phyloP scores from a whole-genome alignment of 768 basidiomycete species.

The Paxillus rubicundulus region DNA sequence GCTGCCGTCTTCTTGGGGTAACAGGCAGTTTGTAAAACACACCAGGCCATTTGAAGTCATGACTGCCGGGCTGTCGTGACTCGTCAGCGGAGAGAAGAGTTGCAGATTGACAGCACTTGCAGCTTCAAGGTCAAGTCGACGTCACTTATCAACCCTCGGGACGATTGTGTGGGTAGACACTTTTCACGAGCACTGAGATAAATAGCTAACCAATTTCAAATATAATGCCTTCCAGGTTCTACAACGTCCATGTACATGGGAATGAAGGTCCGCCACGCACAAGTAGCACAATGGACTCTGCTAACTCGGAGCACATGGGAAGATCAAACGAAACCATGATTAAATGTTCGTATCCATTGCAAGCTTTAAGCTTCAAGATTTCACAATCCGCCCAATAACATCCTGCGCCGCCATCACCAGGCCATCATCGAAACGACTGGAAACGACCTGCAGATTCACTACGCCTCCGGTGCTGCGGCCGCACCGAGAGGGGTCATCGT shows the following conservation, averaged over 20 bases:
- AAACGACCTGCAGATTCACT: slow-evolving; percentile 21
- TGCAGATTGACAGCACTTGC: too few species aligned
- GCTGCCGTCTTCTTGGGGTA: slow-evolving; percentile 77
- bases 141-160: too few species aligned
- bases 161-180: too few species aligned
- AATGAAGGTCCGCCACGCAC: background rate
- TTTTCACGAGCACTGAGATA: too few species aligned
- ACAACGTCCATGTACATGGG: background rate
- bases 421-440: slow-evolving; percentile 26
- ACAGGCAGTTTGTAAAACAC: slow-evolving; percentile 85
- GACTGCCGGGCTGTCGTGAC: too few species aligned
- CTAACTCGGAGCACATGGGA: background rate
- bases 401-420: slow-evolving; percentile 26
- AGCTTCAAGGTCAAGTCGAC: too few species aligned
- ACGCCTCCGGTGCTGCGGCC: slow-evolving; percentile 17
- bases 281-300: background rate
- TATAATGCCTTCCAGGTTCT: background rate
- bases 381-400: slow-evolving; percentile 25
- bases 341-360: slow-evolving; percentile 5
- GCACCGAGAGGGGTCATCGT: slow-evolving; percentile 1
- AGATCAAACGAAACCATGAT: background rate
- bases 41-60: slow-evolving; percentile 56
- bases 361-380: slow-evolving; percentile 5
- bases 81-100: too few species aligned
- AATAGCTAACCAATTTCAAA: background rate